phyloP scores from a whole-genome alignment of 805 yeast genomes.

The Metschnikowia arizonensis region DNA sequence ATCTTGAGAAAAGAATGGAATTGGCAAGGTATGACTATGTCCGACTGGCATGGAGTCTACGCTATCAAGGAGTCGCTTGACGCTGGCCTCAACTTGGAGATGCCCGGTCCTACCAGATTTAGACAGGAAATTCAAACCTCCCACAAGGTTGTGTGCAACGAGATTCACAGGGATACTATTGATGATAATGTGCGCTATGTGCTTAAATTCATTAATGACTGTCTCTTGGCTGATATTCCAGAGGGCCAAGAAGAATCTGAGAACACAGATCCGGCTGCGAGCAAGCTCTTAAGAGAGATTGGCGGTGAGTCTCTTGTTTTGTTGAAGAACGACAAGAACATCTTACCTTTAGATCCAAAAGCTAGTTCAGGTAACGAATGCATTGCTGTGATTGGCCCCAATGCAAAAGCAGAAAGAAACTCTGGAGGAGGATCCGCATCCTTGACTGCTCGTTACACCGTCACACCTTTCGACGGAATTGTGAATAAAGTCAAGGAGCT shows the following conservation, averaged over 20 bases:
- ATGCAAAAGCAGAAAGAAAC: slow-evolving; percentile 45
- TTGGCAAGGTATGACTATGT: slow-evolving; percentile 53
- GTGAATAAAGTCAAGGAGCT: slow-evolving; percentile 21
- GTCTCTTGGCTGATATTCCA: slow-evolving; percentile 39
- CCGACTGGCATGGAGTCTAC: slow-evolving; percentile 63
- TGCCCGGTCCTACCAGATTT: slow-evolving; percentile 59
- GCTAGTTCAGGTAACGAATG: slow-evolving; percentile 26
- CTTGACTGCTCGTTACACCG: slow-evolving; percentile 45
- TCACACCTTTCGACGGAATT: slow-evolving; percentile 49
- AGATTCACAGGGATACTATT: slow-evolving; percentile 37
- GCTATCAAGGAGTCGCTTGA: slow-evolving; percentile 43
- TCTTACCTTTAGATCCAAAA: slow-evolving; percentile 41
- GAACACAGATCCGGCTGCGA: slow-evolving; percentile 15
- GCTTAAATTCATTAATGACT: slow-evolving; percentile 44
- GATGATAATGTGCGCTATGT: slow-evolving; percentile 49
- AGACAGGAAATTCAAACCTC: slow-evolving; percentile 38
- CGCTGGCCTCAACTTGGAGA: slow-evolving; percentile 60
- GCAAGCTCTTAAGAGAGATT: slow-evolving; percentile 10
- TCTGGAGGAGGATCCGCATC: slow-evolving; percentile 70
- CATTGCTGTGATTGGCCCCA: slow-evolving; percentile 58
- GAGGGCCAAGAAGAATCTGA: slow-evolving; percentile 28
- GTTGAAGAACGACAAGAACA: slow-evolving; percentile 47
- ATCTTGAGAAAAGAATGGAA: slow-evolving; percentile 54
- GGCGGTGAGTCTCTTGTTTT: slow-evolving; percentile 49
- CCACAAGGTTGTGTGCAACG: slow-evolving; percentile 41